Conservation (phyloP, 768 basidiomycete genomes). For the Chalciporus pseudorubinellus region DNA sequence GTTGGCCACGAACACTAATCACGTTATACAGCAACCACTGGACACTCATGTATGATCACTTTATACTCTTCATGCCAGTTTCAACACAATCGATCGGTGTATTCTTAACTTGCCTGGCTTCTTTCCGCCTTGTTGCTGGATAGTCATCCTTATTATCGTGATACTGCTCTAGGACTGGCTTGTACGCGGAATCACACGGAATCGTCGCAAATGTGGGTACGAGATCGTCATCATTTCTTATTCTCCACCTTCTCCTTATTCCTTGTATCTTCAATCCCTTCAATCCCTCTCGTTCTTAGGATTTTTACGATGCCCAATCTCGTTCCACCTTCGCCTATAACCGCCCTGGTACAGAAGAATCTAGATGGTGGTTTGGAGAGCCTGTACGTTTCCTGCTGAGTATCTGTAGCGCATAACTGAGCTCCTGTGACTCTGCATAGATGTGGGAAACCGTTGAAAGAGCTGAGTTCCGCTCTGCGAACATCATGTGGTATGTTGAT, state of each 20-base stretch:
- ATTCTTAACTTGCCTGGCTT: neutral
- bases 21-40: slow-evolving; percentile 69
- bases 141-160: neutral
- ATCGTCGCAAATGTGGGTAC: slow-evolving; percentile 76
- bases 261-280: neutral
- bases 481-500: slow-evolving; percentile 78
- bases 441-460: slow-evolving; percentile 87
- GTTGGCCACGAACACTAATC: neutral
- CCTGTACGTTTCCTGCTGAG: slow-evolving; percentile 50
- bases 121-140: neutral
- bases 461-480: slow-evolving; percentile 71
- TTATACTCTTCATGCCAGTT: slow-evolving; percentile 15
- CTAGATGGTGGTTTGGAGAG: slow-evolving; percentile 85
- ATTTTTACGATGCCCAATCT: slow-evolving; percentile 75
- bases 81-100: neutral
- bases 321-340: slow-evolving; percentile 66
- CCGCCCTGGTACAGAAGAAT: slow-evolving; percentile 51
- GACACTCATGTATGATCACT: slow-evolving; percentile 61
- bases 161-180: slow-evolving; percentile 63
- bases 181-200: slow-evolving; percentile 84
- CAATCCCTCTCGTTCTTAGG: slow-evolving; percentile 39
- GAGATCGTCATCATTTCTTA: neutral
- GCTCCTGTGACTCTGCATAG: slow-evolving; percentile 33
- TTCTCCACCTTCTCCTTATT: neutral
- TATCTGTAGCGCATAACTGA: neutral